Conservation (phyloP, 2,329 filamentous ascomycete genomes). For the Fusarium nanum region DNA sequence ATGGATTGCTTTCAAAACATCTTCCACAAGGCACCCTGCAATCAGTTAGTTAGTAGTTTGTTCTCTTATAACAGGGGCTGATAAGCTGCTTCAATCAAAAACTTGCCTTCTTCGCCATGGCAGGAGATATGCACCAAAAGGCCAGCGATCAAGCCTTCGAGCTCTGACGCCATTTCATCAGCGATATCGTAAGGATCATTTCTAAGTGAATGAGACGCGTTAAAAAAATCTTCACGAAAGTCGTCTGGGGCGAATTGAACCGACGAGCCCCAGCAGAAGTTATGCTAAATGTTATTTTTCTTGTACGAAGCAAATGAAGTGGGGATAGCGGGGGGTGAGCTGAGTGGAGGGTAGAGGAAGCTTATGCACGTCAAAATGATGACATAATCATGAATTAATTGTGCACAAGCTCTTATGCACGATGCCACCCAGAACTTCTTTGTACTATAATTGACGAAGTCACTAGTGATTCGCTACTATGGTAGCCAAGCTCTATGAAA, state of each 20-base stretch:
- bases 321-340: slow-evolving; percentile 33
- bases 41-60: slow-evolving; percentile 28
- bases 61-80: not conserved
- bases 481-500: not conserved
- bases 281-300: slow-evolving; percentile 32
- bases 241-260: slow-evolving; percentile 47
- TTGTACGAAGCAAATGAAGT: slow-evolving; percentile 38
- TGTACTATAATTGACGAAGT: not conserved
- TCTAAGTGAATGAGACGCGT: slow-evolving; percentile 31
- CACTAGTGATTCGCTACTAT: not conserved
- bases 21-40: slow-evolving; percentile 49
- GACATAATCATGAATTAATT: slow-evolving; percentile 36
- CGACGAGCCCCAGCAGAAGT: slow-evolving; percentile 37
- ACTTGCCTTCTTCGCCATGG: slow-evolving; percentile 54
- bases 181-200: slow-evolving; percentile 43
- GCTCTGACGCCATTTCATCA: slow-evolving; percentile 52
- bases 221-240: slow-evolving; percentile 37
- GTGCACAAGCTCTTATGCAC: not conserved
- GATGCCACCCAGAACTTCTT: not conserved
- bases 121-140: slow-evolving; percentile 54
- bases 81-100: slow-evolving; percentile 3
- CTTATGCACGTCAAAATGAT: slow-evolving; percentile 15
- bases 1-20: slow-evolving; percentile 50
- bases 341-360: slow-evolving; percentile 19
- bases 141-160: slow-evolving; percentile 54